Conservation (phyloP, 179 eudicot genomes). For the Amaranthus tricolor region DNA sequence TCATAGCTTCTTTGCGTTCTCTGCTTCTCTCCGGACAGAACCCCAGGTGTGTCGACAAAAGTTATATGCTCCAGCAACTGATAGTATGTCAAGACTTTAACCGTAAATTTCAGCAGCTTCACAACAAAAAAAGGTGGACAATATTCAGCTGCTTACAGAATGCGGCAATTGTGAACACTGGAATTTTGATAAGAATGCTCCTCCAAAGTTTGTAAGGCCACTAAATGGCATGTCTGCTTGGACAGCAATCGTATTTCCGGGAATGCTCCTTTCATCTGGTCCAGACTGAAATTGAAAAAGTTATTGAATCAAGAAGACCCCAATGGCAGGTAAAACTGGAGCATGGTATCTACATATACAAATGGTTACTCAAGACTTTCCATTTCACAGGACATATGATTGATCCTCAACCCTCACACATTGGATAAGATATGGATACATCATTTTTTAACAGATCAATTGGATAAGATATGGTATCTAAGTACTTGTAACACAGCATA, state of each 20-base stretch:
- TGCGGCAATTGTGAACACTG: constrained; percentile 98
- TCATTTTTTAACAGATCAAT: no score
- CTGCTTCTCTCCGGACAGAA: constrained; percentile 94
- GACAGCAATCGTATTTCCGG: constrained; percentile 94
- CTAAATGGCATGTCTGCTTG: constrained; percentile 88
- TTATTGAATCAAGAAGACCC: not conserved
- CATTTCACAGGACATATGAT: no score
- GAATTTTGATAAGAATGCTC: constrained; percentile 87
- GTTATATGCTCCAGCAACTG: constrained; percentile 89
- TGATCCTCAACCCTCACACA: no score
- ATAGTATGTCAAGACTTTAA: constrained; percentile 12
- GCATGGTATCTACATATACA: no score
- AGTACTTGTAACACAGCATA: no score
- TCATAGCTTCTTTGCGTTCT: constrained; percentile 95
- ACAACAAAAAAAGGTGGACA: not conserved
- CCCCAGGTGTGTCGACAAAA: constrained; percentile 97
- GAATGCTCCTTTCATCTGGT: constrained; percentile 94
- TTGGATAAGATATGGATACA: no score
- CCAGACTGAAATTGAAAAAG: constrained; percentile 54
- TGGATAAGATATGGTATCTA: no score
- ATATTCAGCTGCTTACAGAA: constrained; percentile 47
- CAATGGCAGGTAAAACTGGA: no score
- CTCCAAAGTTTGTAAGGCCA: constrained; percentile 81
- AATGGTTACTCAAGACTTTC: no score
- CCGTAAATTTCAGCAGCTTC: not conserved